phyloP scores from a whole-genome alignment of 78 protist genomes.

The Dictyostelium discoideum region dicty_2.7 NC_007091.3:4264501-4265000 shows the following conservation, averaged over 20 bases:
- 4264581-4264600: slow-evolving; percentile 46
- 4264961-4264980: slow-evolving; percentile 77
- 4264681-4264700: slow-evolving; percentile 76
- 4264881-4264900: slow-evolving; percentile 83
- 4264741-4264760: slow-evolving; percentile 51
- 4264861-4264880: slow-evolving; percentile 67
- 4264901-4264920: slow-evolving; percentile 77
- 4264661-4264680: slow-evolving; percentile 73
- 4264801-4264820: slow-evolving; percentile 86
- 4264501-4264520: slow-evolving; percentile 43
- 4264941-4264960: slow-evolving; percentile 83
- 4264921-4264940: slow-evolving; percentile 82
- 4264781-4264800: slow-evolving; percentile 86
- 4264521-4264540: slow-evolving; percentile 52
- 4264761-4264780: slow-evolving; percentile 55
- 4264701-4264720: slow-evolving; percentile 44
- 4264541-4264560: slow-evolving; percentile 54
- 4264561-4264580: slow-evolving; percentile 62
- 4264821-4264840: slow-evolving; percentile 75
- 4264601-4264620: slow-evolving; percentile 66
- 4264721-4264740: slow-evolving; percentile 80
- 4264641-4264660: slow-evolving; percentile 72
- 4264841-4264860: slow-evolving; percentile 65
- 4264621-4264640: slow-evolving; percentile 24
- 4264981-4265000: slow-evolving; percentile 49